These are phyloP conservation scores for Candida mesenterica DNA, from an alignment of 1,139 yeast species.

Conservation along the genomic window DNA sequence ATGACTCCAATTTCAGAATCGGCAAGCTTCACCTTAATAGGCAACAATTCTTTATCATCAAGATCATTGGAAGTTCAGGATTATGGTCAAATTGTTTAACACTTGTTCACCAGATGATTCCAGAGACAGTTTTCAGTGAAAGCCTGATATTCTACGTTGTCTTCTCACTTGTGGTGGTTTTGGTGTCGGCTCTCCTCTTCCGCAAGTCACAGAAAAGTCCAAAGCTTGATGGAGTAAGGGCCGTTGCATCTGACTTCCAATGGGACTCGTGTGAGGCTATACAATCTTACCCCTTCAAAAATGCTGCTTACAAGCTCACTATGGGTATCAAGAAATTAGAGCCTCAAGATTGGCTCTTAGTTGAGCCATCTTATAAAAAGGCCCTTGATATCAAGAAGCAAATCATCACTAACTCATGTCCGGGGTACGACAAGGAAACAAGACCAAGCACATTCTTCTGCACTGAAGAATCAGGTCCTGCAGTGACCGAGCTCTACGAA, in stretches of 20 bases:
- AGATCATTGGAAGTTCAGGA: too few species aligned
- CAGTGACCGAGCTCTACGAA: constrained; percentile 58
- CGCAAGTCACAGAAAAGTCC: background rate
- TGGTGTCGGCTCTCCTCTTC: background rate
- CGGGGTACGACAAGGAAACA: constrained; percentile 35
- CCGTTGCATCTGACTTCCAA: constrained; percentile 35
- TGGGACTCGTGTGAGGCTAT: constrained; percentile 47
- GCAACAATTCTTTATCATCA: too few species aligned
- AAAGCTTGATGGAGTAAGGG: constrained; percentile 6
- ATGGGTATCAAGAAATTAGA: constrained; percentile 63
- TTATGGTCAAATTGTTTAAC: too few species aligned
- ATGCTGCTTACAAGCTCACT: constrained; percentile 60
- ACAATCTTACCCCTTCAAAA: constrained; percentile 52
- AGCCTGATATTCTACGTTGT: background rate
- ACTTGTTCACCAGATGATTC: background rate
- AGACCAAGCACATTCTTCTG: constrained; percentile 30
- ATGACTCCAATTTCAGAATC: too few species aligned
- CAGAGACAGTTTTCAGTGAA: background rate
- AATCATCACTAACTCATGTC: constrained; percentile 39
- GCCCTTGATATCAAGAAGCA: constrained; percentile 43
- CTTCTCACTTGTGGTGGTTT: background rate
- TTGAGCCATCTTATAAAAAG: constrained; percentile 61
- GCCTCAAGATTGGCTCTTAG: constrained; percentile 60
- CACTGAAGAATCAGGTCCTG: constrained; percentile 45
- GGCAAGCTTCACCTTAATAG: too few species aligned